Evolutionary conservation across 805 yeast species (phyloP), one percentile per base, ranked within the genome.

Genomic region (Pichia rugopelliculosa): DNA sequence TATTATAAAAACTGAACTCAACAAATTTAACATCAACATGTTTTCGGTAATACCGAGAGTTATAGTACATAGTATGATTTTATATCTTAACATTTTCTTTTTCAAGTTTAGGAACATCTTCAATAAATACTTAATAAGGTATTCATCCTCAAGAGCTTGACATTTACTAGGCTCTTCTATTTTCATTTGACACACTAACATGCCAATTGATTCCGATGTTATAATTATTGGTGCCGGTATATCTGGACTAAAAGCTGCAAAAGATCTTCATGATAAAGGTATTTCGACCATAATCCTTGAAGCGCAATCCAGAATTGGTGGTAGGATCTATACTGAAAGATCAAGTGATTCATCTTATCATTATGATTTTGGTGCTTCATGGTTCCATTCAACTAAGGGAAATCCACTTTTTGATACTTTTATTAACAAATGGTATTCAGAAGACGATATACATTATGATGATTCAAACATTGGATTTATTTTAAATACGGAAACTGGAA

Each of bases 291-390:
- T 75, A 15, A 51, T 76, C 1, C 44, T 76, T 20, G 80, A 75
- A 54, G 76, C 76, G 5, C 69, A 76, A 48, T 69, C 68, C 53
- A 58, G 72, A 44, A 56, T 72, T 25, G 79, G 78, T 15, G 79
- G 79, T 6, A 57, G 79, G 50, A 58, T 74, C 18, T 52, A 61
- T 47, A 63, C 65, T 10, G 57, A 61, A 15, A 53, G 64, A 10
- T 57, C 60, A 42, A 26, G 54, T 36, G 55, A 46, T 8, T 55
- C 63, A 1, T 18, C 51, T 10, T 46, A 56, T 21, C 53, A 52
- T 11, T 74, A 73, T 51, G 81, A 76, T 56, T 51, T 75, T 18
- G 81, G 81, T 2, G 80, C 78, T 3, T 67, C 77, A 12, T 76
- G 81, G 81, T 76, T 74, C 56, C 81, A 76, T 53, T 76, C 75